These are phyloP conservation scores for Taiozyma sp. DNA, from an alignment of 1,139 yeast genomes.

Conservation along the genomic window DNA sequence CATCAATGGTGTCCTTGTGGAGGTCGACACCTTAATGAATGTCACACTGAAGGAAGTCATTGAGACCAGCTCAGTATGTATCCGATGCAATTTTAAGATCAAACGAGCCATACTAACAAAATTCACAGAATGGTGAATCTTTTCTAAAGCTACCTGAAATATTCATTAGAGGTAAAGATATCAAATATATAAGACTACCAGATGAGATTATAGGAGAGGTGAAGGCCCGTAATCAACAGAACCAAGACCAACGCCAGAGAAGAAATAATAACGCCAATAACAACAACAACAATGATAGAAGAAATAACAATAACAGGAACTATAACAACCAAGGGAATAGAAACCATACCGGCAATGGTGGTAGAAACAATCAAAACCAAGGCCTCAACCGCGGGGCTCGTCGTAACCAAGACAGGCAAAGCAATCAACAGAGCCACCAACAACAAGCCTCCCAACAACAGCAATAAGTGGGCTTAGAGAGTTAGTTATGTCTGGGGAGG, in stretches of 20 bases:
- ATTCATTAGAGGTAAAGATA: constrained; percentile 82
- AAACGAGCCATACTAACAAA: constrained; percentile 1
- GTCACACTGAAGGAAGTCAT: constrained; percentile 76
- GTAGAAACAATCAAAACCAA: constrained; percentile 5
- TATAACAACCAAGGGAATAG: constrained; percentile 24
- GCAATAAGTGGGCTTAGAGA: neutral
- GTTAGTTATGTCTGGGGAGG: neutral
- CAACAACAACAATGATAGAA: constrained; percentile 20
- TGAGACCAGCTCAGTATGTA: constrained; percentile 51
- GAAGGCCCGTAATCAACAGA: constrained; percentile 58
- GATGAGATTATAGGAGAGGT: constrained; percentile 79
- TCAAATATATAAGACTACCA: constrained; percentile 62
- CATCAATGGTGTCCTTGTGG: constrained; percentile 76
- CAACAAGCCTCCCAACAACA: constrained; percentile 2
- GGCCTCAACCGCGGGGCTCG: constrained; percentile 5
- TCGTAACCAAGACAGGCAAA: constrained; percentile 8
- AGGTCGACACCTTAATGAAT: constrained; percentile 97
- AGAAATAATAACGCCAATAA: constrained; percentile 29
- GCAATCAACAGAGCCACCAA: constrained; percentile 3
- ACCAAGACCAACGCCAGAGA: constrained; percentile 43
- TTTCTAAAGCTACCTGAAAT: constrained; percentile 71
- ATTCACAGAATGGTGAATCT: constrained; percentile 46
- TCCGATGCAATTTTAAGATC: neutral
- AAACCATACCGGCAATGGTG: constrained; percentile 12
- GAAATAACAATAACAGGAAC: constrained; percentile 23